Conservation (phyloP, 2,329 filamentous ascomycete species). For the Microdochium bolleyi region DNA sequence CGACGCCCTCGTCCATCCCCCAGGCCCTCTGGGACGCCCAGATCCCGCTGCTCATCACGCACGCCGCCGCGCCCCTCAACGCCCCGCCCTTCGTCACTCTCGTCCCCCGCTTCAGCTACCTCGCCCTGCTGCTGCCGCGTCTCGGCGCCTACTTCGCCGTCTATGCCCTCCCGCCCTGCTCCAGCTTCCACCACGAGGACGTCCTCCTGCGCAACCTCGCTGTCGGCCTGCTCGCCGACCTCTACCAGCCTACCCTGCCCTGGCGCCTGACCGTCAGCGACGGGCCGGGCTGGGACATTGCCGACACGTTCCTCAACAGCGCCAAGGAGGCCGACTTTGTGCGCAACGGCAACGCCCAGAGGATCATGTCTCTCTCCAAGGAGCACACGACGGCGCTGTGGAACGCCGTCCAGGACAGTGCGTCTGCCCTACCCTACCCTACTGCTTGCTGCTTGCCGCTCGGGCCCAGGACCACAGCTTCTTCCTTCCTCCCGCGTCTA, state of each 20-base stretch:
- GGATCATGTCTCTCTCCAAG: constrained; percentile 83
- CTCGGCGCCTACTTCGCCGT: constrained; percentile 43
- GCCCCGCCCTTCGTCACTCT: constrained; percentile 42
- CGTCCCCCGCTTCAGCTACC: constrained; percentile 51
- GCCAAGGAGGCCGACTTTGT: constrained; percentile 76
- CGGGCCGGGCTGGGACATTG: constrained; percentile 50
- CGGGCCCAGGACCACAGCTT: too few species aligned
- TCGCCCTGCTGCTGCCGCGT: constrained; percentile 48
- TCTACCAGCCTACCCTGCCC: constrained; percentile 46
- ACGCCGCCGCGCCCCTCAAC: constrained; percentile 29
- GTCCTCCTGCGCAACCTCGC: constrained; percentile 22
- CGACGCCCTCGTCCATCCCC: constrained; percentile 18
- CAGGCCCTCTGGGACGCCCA: constrained; percentile 46
- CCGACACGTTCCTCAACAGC: constrained; percentile 55
- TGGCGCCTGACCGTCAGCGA: constrained; percentile 48
- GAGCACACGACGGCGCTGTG: constrained; percentile 77
- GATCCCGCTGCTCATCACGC: constrained; percentile 47
- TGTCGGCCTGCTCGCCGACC: constrained; percentile 36
- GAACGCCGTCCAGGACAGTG: constrained; percentile 69
- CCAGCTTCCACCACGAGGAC: constrained; percentile 46
- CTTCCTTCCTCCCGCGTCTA: too few species aligned
- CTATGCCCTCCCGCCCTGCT: constrained; percentile 41
- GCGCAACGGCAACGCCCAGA: constrained; percentile 79
- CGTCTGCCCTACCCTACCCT: constrained; percentile 13
- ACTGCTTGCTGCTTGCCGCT: not conserved